Conservation (phyloP, 1,139 yeast species). For the Suhomyces terraborum region DNA sequence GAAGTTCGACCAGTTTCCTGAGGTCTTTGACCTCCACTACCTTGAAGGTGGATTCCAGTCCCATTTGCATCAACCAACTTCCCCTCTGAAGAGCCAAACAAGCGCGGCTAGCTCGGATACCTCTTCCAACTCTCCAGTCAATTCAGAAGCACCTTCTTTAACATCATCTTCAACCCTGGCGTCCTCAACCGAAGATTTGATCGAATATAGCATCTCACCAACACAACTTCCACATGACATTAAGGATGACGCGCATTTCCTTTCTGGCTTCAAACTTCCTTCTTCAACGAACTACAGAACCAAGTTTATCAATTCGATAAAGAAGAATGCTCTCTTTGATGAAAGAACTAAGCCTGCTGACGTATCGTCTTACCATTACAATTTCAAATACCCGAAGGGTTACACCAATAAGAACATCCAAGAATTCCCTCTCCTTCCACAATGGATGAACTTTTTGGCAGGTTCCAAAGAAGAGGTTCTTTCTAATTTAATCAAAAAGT, state of each 20-base stretch:
- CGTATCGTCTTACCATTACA: constrained; percentile 11
- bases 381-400: constrained; percentile 14
- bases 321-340: constrained; percentile 21
- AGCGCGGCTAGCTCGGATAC: not conserved
- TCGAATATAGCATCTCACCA: constrained; percentile 14
- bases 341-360: constrained; percentile 5
- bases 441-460: constrained; percentile 47
- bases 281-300: constrained; percentile 24
- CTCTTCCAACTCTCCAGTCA: constrained; percentile 10
- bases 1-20: constrained; percentile 35
- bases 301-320: constrained; percentile 26
- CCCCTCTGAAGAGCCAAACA: constrained; percentile 6
- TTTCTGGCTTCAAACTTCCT: constrained; percentile 27
- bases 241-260: constrained; percentile 7
- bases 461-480: constrained; percentile 30
- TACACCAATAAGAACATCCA: constrained; percentile 32
- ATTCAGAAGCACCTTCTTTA: constrained; percentile 10
- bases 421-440: constrained; percentile 37
- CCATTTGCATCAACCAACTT: constrained; percentile 4
- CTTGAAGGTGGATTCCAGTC: constrained; percentile 41
- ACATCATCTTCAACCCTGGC: not conserved
- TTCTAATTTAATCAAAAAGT: constrained; percentile 38
- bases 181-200: constrained; percentile 13
- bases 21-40: constrained; percentile 31
- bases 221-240: constrained; percentile 1